Base-by-base conservation (phyloP, 2,329 filamentous ascomycete genomes). In the Thermomyces lanuginosus region DNA sequence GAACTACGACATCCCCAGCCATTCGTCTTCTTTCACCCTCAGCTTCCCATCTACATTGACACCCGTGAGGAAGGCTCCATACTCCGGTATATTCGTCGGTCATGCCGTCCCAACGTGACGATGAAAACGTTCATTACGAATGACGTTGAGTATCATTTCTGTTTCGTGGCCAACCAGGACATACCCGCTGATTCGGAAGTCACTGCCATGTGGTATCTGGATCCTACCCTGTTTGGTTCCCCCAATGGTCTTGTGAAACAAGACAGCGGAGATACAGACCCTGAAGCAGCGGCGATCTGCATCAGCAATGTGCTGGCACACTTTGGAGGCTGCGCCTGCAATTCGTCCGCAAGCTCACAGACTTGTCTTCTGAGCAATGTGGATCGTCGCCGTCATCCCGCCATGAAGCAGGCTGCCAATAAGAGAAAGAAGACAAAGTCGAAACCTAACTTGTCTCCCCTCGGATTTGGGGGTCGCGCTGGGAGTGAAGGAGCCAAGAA, bases 31-130 rank as follows among this genome's bases (percentile, higher is more conserved):
- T 86, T 95, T 52, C 84, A 91, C 43, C 81, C 83, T 1, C 66
- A 75, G 32, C 69, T 95, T 6, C 86, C 86, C 0, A 68, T 98
- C 8, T 92, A 84, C 55, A 89, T 98, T 43, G 89, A 93, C 51
- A 89, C 84, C 6, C 69, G 89, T 33, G 71, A 70, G 47, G 82
- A 92, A 56, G 89, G 86, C 12, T 92, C 81, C 4, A 60, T 72
- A 18, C 73, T 89, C 31, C 78, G 89, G 22, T 93, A 89, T 46
- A 73, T 91, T n/a, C 72, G 89, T 30, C 72, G 86, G 38, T 95
- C 89, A 43, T 98, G 89, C 57, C 72, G 70, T 34, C 81, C 89
- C 1, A 98, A 95, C 44, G 72, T 89, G n/a, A 66, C 69, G 16
- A 62, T 95, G 41, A 84, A 89, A 46, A 91, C 84, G 0, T 79